phyloP scores from a whole-genome alignment of 1,284 basidiomycete species.

The Takashimella koratensis region DNA sequence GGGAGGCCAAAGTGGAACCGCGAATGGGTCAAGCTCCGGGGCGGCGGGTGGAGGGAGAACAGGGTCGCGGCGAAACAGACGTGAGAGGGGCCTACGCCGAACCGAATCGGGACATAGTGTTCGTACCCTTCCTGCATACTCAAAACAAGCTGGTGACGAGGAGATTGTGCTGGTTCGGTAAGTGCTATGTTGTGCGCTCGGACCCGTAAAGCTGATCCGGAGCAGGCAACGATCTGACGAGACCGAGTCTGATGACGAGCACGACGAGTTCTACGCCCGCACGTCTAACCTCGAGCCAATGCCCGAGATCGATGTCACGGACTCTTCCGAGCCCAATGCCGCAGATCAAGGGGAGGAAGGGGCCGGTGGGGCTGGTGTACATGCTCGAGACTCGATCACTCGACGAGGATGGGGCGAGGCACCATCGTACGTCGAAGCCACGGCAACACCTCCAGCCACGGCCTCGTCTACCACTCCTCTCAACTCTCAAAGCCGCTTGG shows the following conservation, averaged over 20 bases:
- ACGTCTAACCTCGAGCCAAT: not conserved
- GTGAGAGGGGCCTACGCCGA: conserved; percentile 6
- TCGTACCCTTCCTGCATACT: conserved; percentile 37
- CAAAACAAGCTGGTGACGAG: conserved; percentile 39
- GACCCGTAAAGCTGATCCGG: too few species aligned
- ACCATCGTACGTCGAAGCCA: not conserved
- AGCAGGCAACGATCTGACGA: not conserved
- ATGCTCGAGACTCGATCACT: not conserved
- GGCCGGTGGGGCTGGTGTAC: too few species aligned
- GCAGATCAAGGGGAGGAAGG: not conserved
- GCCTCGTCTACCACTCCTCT: not conserved
- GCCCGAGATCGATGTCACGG: not conserved
- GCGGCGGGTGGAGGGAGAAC: not conserved
- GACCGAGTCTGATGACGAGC: not conserved
- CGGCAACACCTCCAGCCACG: not conserved
- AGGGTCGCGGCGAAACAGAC: not conserved
- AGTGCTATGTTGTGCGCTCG: conserved; percentile 9
- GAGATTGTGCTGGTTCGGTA: conserved; percentile 38
- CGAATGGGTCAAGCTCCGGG: not conserved
- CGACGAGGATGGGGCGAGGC: not conserved
- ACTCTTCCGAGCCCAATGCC: not conserved
- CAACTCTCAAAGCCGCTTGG: not conserved
- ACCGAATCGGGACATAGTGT: conserved; percentile 38
- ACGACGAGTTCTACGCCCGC: not conserved
- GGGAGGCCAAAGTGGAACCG: not conserved